Percentiles rank a stretch among this genome's conserved stretches.
These are phyloP conservation scores for Lichtheimia corymbifera DNA, from an alignment of 371 early-diverging fungal species.

Conservation along the genomic window DNA sequence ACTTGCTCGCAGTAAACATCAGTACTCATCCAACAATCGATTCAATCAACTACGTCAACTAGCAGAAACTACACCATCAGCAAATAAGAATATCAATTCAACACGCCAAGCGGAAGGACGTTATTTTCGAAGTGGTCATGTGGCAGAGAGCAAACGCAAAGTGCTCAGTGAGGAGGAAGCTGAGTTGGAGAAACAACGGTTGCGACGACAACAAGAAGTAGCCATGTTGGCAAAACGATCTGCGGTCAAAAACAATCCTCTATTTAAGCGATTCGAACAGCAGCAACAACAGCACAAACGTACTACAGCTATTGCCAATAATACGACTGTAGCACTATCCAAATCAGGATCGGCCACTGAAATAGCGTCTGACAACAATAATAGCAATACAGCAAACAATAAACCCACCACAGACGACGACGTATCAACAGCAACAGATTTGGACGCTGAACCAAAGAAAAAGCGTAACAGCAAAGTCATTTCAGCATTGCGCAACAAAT, in stretches of 20 bases:
- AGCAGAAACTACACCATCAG: constrained; percentile 8
- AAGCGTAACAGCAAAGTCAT: constrained; percentile 35
- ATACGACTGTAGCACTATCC: not conserved
- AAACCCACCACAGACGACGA: not conserved
- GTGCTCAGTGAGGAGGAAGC: constrained; percentile 24
- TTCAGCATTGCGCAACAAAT: constrained; percentile 28
- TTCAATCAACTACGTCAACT: constrained; percentile 18
- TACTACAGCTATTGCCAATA: not conserved
- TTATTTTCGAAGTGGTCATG: constrained; percentile 22
- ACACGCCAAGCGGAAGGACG: constrained; percentile 17
- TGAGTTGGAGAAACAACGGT: constrained; percentile 21
- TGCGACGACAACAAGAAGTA: constrained; percentile 20
- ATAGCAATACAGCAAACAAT: not conserved
- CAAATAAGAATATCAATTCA: constrained; percentile 7
- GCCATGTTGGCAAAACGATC: constrained; percentile 24
- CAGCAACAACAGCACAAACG: constrained; percentile 8
- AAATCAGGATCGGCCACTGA: not conserved
- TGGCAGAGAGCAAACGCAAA: constrained; percentile 24
- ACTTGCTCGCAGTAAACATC: not conserved
- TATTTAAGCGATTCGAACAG: constrained; percentile 29
- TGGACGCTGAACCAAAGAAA: not conserved
- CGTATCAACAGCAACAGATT: not conserved
- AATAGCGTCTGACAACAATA: not conserved
- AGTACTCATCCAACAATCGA: constrained; percentile 12
- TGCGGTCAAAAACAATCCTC: constrained; percentile 33